phyloP scores from a whole-genome alignment of 345 rosid species.

The Sisymbrium altissimum region DNA sequence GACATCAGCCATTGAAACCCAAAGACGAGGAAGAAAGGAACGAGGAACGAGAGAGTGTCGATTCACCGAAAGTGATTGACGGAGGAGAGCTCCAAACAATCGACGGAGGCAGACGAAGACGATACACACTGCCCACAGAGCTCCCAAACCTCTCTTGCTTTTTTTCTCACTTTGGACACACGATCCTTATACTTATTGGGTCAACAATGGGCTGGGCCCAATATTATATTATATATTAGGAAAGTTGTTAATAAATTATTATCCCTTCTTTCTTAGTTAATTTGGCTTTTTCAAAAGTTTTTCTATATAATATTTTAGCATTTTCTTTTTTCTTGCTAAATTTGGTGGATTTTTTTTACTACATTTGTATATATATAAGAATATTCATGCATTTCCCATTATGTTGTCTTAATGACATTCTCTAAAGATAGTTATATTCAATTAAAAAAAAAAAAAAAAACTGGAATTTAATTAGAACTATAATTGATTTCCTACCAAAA shows the following conservation, averaged over 20 bases:
- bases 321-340: not conserved
- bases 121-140: slow-evolving; percentile 20
- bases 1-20: slow-evolving; percentile 49
- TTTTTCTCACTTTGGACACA: not conserved
- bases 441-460: too few relatives aligned
- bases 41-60: not conserved
- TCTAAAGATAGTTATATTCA: not conserved
- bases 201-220: slow-evolving; percentile 18
- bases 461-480: not conserved
- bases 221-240: not conserved
- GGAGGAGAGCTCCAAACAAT: slow-evolving; percentile 19
- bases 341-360: not conserved
- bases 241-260: not conserved
- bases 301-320: not conserved
- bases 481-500: not conserved
- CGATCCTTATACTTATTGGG: slow-evolving; percentile 14
- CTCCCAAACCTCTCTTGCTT: not conserved
- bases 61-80: slow-evolving; percentile 24
- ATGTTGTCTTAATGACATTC: not conserved
- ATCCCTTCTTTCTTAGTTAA: not conserved
- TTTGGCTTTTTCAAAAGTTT: not conserved
- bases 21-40: not conserved
- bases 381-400: too few relatives aligned
- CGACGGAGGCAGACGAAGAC: not conserved
- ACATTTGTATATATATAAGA: too few relatives aligned